These are phyloP conservation scores for Melampsora larici-populina DNA, from an alignment of 1,284 basidiomycete genomes.

Conservation along the genomic window DNA sequence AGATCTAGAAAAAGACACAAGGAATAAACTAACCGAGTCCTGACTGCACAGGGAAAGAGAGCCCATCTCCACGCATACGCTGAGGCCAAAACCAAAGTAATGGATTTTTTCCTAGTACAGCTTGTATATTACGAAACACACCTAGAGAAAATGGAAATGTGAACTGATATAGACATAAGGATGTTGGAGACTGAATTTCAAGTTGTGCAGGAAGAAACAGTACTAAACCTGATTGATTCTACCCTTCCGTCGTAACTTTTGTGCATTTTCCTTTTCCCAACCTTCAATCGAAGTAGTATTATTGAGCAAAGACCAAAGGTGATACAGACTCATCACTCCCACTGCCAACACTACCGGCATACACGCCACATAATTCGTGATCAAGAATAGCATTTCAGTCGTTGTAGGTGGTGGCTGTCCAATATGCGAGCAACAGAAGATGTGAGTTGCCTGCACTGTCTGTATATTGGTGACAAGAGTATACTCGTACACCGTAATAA, in stretches of 20 bases:
- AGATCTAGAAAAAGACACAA: neutral
- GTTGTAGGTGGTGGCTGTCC: slow-evolving; percentile 27
- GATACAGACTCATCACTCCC: slow-evolving; percentile 41
- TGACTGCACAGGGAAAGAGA: slow-evolving; percentile 45
- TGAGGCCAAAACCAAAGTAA: slow-evolving; percentile 48
- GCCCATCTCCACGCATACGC: slow-evolving; percentile 43
- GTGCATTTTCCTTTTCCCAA: slow-evolving; percentile 44
- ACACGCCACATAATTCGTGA: slow-evolving; percentile 43
- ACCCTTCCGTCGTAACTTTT: slow-evolving; percentile 30
- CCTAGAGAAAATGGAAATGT: slow-evolving; percentile 52
- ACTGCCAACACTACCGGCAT: slow-evolving; percentile 41
- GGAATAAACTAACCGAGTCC: slow-evolving; percentile 20
- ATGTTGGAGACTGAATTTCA: neutral
- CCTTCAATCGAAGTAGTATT: slow-evolving; percentile 44
- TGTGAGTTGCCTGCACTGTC: neutral
- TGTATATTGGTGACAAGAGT: neutral
- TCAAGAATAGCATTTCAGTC: slow-evolving; percentile 36
- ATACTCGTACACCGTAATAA: neutral
- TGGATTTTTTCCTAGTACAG: slow-evolving; percentile 47
- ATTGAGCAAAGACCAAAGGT: slow-evolving; percentile 32
- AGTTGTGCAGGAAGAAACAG: too few relatives aligned
- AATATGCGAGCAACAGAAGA: neutral
- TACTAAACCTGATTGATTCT: slow-evolving; percentile 34
- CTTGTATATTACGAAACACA: slow-evolving; percentile 45
- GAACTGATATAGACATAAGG: slow-evolving; percentile 42